Evolutionary conservation across 2,329 filamentous ascomycete genomes (phyloP), one percentile per base, ranked within the genome.

Genomic region (Cyclaneusma minus): DNA sequence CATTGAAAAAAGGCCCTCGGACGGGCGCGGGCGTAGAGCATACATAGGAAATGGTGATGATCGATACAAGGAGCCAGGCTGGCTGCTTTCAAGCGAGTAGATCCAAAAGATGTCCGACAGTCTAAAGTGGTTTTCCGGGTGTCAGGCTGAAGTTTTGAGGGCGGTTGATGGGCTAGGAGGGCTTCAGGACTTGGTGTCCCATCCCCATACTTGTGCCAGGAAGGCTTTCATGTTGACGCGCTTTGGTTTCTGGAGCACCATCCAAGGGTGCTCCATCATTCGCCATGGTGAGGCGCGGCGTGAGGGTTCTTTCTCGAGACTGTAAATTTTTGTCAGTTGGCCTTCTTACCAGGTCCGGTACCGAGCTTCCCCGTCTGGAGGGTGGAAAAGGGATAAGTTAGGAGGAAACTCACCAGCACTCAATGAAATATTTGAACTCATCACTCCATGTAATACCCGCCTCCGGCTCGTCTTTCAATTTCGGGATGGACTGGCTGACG

Each of bases 201-300:
- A 98, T 32, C 85, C 89, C 89, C 89, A 98, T 22, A 98, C 89
- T 42, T 89, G 84, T 34, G 76, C 73, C 32, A 98, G 66, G 54
- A 94, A 98, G 44, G 84, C 80, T 38, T 72, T 72, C 85, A 98
- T 95, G 54, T 95, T 95, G 49, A 98, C 89, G 41, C 89, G 82
- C 62, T 94, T 95, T 29, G 71, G 65, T 44, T 77, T 78, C 82
- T 95, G 95, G 45, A 98, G 89, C 21, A 82, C 61, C 76, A 98
- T 93, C 89, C 89, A 98, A 2, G 89, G 89, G 55, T 98, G 89
- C 48, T 98, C 89, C 36, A 93, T 69, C 85, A 98, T 98, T 44
- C 87, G 81, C 89, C 89, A 98, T 8, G 89, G 89, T 32, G 81
- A 92, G 16, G 87, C 89, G 48, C 89, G 68, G 44, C 85, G 72